These are phyloP conservation scores for Arthonia radiata DNA, from an alignment of 495 filamentous ascomycete species.

Conservation along the genomic window DNA sequence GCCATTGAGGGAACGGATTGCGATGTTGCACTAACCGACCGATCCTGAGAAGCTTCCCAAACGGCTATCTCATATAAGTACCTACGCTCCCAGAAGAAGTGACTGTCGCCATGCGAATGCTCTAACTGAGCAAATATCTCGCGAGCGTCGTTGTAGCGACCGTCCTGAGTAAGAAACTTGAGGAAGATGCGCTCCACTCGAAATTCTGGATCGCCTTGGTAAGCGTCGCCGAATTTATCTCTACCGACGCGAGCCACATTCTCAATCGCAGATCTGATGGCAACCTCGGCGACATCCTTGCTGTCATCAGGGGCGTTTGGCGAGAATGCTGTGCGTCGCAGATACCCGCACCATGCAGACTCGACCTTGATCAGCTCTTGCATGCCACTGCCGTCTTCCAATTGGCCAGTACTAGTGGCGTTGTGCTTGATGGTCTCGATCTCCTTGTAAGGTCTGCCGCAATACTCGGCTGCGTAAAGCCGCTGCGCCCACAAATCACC, in stretches of 20 bases:
- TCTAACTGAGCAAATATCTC: conserved; percentile 50
- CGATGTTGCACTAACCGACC: conserved; percentile 10
- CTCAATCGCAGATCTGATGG: conserved; percentile 61
- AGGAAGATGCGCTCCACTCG: conserved; percentile 78
- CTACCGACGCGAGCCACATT: conserved; percentile 55
- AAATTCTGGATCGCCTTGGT: conserved; percentile 63
- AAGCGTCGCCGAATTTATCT: conserved; percentile 47
- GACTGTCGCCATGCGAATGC: conserved; percentile 40
- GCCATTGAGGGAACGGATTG: conserved; percentile 28
- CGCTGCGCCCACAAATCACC: conserved; percentile 77
- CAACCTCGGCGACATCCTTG: conserved; percentile 74
- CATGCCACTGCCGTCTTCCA: conserved; percentile 44
- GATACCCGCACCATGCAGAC: conserved; percentile 75
- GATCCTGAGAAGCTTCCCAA: conserved; percentile 19
- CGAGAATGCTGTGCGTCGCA: conserved; percentile 60
- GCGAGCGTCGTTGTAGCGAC: conserved; percentile 39
- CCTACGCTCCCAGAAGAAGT: conserved; percentile 81
- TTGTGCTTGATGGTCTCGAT: conserved; percentile 79
- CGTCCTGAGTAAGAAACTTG: conserved; percentile 61
- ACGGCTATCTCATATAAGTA: conserved; percentile 73
- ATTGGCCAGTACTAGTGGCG: conserved; percentile 57
- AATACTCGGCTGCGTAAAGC: conserved; percentile 56
- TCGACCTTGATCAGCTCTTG: conserved; percentile 72
- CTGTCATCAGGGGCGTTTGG: conserved; percentile 48
- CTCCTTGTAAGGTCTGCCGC: conserved; percentile 43